Percentiles rank a stretch among this genome's conserved stretches.
Evolutionary conservation across 257 asterid genomes (phyloP).

Genomic region (Solanum peruvianum): DNA sequence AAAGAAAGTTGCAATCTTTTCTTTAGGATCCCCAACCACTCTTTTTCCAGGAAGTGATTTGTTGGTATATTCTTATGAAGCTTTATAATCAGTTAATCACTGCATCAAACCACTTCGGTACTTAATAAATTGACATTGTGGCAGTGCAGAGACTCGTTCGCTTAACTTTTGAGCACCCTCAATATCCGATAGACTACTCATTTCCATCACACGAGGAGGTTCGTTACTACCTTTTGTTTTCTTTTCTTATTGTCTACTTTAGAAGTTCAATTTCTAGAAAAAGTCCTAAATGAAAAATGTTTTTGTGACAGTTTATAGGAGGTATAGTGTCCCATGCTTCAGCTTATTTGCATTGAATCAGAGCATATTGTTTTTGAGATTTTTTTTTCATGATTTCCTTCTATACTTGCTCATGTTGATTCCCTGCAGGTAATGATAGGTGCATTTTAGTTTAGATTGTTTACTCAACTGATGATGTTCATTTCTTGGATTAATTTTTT

Average conservation of each 20-base stretch:
- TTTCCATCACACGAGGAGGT: conserved; percentile 90
- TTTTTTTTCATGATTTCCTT: background rate
- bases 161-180: conserved; percentile 63
- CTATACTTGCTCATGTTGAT: background rate
- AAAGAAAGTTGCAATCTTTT: background rate
- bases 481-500: background rate
- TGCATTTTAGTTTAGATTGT: background rate
- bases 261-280: background rate
- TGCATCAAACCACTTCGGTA: background rate
- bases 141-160: conserved; percentile 70
- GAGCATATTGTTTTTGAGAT: background rate
- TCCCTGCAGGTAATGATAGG: background rate
- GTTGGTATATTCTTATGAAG: background rate
- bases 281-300: background rate
- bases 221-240: background rate
- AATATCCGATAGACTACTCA: conserved; percentile 61
- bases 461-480: background rate
- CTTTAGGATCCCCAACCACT: background rate
- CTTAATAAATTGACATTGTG: conserved; percentile 16
- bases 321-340: background rate
- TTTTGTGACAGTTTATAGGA: background rate
- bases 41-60: background rate
- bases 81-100: background rate
- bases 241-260: background rate
- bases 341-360: background rate